phyloP scores from a whole-genome alignment of 805 yeast genomes.

The Yamadazyma paraphyllophila region DNA sequence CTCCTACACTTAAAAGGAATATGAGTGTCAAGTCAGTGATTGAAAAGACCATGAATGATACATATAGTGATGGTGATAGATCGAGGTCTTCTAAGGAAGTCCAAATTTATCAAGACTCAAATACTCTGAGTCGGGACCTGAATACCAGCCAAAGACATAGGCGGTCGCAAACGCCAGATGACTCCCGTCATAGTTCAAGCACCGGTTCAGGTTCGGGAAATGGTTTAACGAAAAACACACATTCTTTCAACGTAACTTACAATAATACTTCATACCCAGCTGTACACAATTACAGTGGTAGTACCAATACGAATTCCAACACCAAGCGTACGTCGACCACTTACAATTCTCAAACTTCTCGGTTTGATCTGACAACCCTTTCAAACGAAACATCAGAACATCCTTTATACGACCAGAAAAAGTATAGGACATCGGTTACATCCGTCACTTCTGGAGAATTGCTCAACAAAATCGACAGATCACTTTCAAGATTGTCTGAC shows the following conservation, averaged over 20 bases:
- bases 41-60: constrained; percentile 14
- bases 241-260: background rate
- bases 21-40: constrained; percentile 11
- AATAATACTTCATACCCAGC: background rate
- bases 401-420: constrained; percentile 1
- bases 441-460: constrained; percentile 27
- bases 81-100: constrained; percentile 2
- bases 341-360: background rate
- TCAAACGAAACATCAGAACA: constrained; percentile 14
- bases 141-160: background rate
- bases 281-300: background rate
- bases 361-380: background rate
- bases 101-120: constrained; percentile 1
- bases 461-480: constrained; percentile 19
- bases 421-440: background rate
- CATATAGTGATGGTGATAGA: constrained; percentile 1
- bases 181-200: no score
- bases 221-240: background rate
- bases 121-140: background rate
- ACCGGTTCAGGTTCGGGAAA: no score
- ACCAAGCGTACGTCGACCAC: background rate
- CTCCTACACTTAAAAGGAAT: constrained; percentile 6
- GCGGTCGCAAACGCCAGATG: no score
- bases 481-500: constrained; percentile 1
- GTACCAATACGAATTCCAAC: background rate